Evolutionary conservation across 2,329 filamentous ascomycete genomes (phyloP), one percentile per base, ranked within the genome.

Genomic region (Fusarium stilboides): DNA sequence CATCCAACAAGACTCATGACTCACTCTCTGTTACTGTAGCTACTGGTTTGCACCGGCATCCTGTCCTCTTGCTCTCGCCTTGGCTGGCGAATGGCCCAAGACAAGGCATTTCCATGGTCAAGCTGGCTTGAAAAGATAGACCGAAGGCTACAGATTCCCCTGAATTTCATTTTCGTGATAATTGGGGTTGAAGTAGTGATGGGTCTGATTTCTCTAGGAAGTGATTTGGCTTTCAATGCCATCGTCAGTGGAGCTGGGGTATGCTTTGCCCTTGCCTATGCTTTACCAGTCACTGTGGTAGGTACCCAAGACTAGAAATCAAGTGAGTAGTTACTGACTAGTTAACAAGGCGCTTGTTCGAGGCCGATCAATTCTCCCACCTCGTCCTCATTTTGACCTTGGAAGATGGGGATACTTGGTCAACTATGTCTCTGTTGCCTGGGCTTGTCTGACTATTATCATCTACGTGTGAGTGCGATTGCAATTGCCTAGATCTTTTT

Each of bases 51-150:
- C 8, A 58, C 58, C 0, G 53, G 60, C 1, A 55, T 63, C 7
- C 33, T 63, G 2, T 63, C 51, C 9, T 62, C 57, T 0, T 57
- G 58, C 5, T 66, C 63, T 14, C 63, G 63, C 3, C 54, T 66
- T 2, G 63, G 53, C 8, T 66, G 63, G 63, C 45, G 63, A 2
- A 59, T 66, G 63, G 63, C 63, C 0, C 36, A 58, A 14, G 63
- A 66, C 2, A 59, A 24, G 12, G 63, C 63, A 15, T 66, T 66
- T 3, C 63, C 63, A 5, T 65, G 43, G 53, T 66, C 63, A 0
- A 7, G 20, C 5, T 46, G 31, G 9, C 55, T 66, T 3, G 31
- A 49, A 1, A 54, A 45, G 13, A 60, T 66, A 17, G 52, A 60
- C 2, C 39, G 13, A 0, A 55, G 17, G 20, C 20, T 66, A 1